Percentiles rank a stretch among this genome's conserved stretches.
Evolutionary conservation across 495 filamentous ascomycete genomes (phyloP).

Genomic region (Hypoxylon trugodes): DNA sequence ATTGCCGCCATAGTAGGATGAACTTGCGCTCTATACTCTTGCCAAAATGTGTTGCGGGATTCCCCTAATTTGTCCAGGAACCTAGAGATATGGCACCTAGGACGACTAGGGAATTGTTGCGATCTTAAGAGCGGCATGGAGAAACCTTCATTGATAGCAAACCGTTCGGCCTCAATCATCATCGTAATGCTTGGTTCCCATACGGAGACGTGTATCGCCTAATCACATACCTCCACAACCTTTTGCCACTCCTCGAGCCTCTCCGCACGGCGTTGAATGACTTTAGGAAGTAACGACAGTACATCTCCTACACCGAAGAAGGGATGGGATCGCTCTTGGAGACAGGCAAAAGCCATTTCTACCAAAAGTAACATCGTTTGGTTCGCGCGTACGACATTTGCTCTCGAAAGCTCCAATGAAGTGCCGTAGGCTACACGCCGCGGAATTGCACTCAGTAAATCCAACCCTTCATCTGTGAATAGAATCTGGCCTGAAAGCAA

Average conservation of each 20-base stretch:
- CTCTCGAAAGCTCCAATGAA: neutral
- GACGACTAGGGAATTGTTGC: neutral
- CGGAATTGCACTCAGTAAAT: constrained; percentile 33
- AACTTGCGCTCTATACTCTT: constrained; percentile 11
- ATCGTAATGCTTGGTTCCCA: constrained; percentile 38
- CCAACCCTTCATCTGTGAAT: constrained; percentile 21
- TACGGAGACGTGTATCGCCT: constrained; percentile 22
- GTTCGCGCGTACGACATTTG: constrained; percentile 20
- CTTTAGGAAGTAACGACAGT: neutral
- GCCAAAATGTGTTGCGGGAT: constrained; percentile 37
- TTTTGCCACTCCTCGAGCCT: constrained; percentile 15
- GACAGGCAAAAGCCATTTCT: constrained; percentile 6
- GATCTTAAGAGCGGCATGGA: neutral
- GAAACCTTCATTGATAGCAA: constrained; percentile 15
- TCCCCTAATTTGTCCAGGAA: constrained; percentile 37
- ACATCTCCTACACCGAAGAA: neutral
- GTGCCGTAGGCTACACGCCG: neutral
- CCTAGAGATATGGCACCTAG: constrained; percentile 4
- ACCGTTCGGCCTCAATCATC: constrained; percentile 29
- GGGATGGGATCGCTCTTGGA: neutral
- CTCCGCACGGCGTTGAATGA: constrained; percentile 21
- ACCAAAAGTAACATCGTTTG: constrained; percentile 27
- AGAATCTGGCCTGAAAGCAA: constrained; percentile 10
- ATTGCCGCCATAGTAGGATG: constrained; percentile 3
- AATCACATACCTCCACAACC: constrained; percentile 7